Conservation (phyloP, 2,329 filamentous ascomycete genomes). For the Penicillium sp. region DNA sequence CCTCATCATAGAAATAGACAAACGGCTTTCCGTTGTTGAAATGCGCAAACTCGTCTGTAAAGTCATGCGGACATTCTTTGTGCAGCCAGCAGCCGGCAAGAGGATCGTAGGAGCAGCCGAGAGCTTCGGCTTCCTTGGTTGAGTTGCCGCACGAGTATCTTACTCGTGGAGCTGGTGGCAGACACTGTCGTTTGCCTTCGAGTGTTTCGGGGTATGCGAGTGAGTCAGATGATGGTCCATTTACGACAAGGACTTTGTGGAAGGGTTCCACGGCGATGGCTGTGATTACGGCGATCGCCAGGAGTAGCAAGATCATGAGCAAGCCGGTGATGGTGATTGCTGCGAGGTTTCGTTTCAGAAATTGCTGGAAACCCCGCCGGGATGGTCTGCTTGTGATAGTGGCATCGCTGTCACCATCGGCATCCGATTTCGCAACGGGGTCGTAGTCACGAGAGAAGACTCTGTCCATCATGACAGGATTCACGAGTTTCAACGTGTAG, state of each 20-base stretch:
- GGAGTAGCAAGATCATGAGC: constrained; percentile 3
- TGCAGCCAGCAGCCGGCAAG: constrained; percentile 15
- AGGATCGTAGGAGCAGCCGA: constrained; percentile 13
- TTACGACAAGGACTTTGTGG: constrained; percentile 4
- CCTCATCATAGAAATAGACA: constrained; percentile 13
- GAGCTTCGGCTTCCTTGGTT: constrained; percentile 7
- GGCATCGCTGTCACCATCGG: constrained; percentile 4
- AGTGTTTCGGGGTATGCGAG: neutral
- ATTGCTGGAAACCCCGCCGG: neutral
- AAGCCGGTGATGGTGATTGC: constrained; percentile 10
- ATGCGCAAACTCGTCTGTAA: constrained; percentile 7
- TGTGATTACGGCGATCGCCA: constrained; percentile 5
- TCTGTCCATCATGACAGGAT: neutral
- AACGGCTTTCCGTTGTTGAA: constrained; percentile 14
- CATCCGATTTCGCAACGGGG: constrained; percentile 1
- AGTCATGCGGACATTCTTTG: constrained; percentile 11
- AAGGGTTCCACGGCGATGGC: constrained; percentile 7
- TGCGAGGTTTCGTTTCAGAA: constrained; percentile 6
- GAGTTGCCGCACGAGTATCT: constrained; percentile 12
- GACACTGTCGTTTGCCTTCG: constrained; percentile 8
- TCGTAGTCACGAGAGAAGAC: constrained; percentile 1
- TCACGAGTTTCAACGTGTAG: neutral
- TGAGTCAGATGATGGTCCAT: neutral
- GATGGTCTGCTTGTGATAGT: neutral
- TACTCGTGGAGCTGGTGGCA: constrained; percentile 5